Base-by-base conservation (phyloP, 306 rosid species). In the Macrotyloma uniflorum region DNA sequence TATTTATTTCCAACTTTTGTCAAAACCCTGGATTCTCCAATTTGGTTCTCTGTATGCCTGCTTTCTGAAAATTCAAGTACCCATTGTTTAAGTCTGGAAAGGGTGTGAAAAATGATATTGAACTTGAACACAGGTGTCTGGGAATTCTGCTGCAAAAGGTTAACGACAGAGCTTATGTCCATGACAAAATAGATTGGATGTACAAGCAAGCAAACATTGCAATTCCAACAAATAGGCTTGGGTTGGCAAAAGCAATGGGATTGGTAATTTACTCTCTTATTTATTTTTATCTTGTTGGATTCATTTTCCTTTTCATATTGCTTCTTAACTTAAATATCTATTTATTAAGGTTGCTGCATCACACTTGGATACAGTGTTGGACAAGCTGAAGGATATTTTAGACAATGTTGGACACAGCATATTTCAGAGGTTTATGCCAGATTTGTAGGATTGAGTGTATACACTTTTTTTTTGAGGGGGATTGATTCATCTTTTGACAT, bases 181-280 rank as follows among this genome's bases (percentile, higher is more conserved):
- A 64, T 72, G 89, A 89, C 74, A 87, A 91, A 87, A 94, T 94
- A 78, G 89, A 90, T 82, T 90, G 89, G 97, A 92, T 94, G 97
- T 94, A 94, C 74, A 86, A 78, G 82, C 95, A 90, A 46, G 91
- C 98, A 8, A 82, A 89, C 82, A 89, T 90, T 77, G 86, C 91
- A 36, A 85, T 82, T 79, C 98, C 97, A 75, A 89, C 89, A 74
- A 94, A 92, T 79, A 89, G 98, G 83, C 93, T 92, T 77, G 98
- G 97, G 54, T 87, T 94, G 81, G 98, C 98, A 22, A 94, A 94
- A 94, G 98, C 93, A 72, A 86, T 94, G 91, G 98, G 98, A 85
- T 79, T 94, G 97, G 98, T 94, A 90, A 72, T 61, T 78, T 22
- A 58, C 14, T 67, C 42, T 63, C 72, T 19, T 30, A 0, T 30